A percentile compares a stretch with the other conserved stretches of the same genome.
These are phyloP conservation scores for Rhodotorula sp. DNA, from an alignment of 1,284 basidiomycete genomes.

Conservation along the genomic window DNA sequence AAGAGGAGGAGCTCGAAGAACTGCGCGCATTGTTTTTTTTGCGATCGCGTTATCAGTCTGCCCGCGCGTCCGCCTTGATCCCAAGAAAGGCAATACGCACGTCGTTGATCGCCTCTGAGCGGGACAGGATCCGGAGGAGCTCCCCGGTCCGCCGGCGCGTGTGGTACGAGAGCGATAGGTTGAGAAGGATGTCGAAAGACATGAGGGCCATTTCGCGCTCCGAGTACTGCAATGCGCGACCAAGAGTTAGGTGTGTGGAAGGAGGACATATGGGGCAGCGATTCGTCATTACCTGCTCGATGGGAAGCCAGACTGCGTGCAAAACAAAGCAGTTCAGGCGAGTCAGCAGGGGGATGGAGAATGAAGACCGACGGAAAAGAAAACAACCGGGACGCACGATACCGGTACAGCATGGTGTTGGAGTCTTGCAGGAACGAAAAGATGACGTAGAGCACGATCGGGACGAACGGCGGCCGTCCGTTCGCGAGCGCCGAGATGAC, in stretches of 20 bases:
- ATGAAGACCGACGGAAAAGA: not conserved
- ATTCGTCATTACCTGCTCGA: slow-evolving; percentile 57
- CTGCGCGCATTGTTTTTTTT: not conserved
- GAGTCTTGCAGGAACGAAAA: slow-evolving; percentile 52
- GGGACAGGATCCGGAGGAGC: slow-evolving; percentile 64
- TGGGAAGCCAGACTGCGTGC: slow-evolving; percentile 55
- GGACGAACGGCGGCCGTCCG: slow-evolving; percentile 44
- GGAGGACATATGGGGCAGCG: not conserved
- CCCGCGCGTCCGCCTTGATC: slow-evolving; percentile 42
- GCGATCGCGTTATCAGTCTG: not conserved
- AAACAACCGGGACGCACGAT: slow-evolving; percentile 11
- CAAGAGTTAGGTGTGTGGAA: not conserved
- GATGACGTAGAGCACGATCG: slow-evolving; percentile 47
- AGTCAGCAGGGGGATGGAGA: not conserved
- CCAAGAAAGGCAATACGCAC: slow-evolving; percentile 49
- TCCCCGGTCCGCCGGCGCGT: slow-evolving; percentile 68
- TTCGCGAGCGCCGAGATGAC: slow-evolving; percentile 57
- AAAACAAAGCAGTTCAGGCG: not conserved
- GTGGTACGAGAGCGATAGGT: slow-evolving; percentile 61
- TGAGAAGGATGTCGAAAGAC: slow-evolving; percentile 74
- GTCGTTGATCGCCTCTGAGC: slow-evolving; percentile 52
- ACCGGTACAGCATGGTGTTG: slow-evolving; percentile 48
- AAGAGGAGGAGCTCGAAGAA: slow-evolving; percentile 59
- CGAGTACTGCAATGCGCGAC: slow-evolving; percentile 40
- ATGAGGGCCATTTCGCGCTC: slow-evolving; percentile 66